phyloP scores from a whole-genome alignment of 2,329 filamentous ascomycete species.

The Microdochium trichocladiopsis region DNA sequence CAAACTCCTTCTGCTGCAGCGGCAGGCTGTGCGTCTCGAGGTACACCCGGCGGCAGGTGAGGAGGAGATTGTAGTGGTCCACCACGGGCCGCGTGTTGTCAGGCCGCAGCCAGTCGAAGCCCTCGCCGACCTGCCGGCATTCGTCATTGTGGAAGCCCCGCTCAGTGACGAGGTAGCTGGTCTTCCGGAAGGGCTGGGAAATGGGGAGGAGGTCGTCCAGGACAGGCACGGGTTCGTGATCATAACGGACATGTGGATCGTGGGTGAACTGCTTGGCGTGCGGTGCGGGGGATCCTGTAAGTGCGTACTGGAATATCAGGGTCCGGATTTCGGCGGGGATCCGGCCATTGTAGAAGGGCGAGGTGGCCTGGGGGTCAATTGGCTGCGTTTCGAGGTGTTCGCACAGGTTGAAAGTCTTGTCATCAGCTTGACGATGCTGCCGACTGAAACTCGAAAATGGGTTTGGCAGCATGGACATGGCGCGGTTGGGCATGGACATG shows the following conservation, averaged over 20 bases:
- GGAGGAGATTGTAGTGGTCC: slow-evolving; percentile 15
- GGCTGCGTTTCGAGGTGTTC: slow-evolving; percentile 7
- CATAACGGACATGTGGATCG: slow-evolving; percentile 9
- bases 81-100: slow-evolving; percentile 16
- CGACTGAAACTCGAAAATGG: neutral
- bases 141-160: neutral
- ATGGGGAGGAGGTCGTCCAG: neutral
- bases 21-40: slow-evolving; percentile 21
- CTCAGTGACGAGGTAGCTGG: slow-evolving; percentile 4
- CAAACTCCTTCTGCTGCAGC: slow-evolving; percentile 17
- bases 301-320: slow-evolving; percentile 23
- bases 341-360: slow-evolving; percentile 9
- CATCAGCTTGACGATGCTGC: neutral
- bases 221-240: slow-evolving; percentile 6
- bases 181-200: slow-evolving; percentile 11
- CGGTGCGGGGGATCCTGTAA: slow-evolving; percentile 12
- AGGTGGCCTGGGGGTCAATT: slow-evolving; percentile 10
- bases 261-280: slow-evolving; percentile 1
- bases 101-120: slow-evolving; percentile 21
- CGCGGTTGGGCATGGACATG: neutral
- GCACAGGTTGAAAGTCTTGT: slow-evolving; percentile 4
- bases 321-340: slow-evolving; percentile 23
- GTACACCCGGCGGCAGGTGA: slow-evolving; percentile 25
- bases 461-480: neutral
- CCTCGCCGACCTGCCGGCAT: neutral